These are phyloP conservation scores for Kuraishia hungarica DNA, from an alignment of 805 yeast genomes.

Conservation along the genomic window DNA sequence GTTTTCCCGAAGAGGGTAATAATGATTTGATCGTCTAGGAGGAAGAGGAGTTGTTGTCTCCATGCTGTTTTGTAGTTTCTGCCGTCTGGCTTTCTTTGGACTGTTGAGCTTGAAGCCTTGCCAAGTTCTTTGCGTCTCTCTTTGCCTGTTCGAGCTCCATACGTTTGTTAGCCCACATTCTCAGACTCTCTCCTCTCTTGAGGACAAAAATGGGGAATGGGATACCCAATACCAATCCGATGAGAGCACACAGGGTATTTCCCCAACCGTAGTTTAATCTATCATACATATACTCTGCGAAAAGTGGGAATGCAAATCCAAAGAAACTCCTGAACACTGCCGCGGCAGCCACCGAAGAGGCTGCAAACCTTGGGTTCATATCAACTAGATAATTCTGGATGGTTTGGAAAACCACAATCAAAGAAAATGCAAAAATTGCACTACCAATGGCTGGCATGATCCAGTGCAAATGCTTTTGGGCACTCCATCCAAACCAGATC, in stretches of 20 bases:
- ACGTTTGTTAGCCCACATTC: constrained; percentile 48
- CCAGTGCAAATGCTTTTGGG: constrained; percentile 47
- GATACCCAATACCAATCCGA: constrained; percentile 50
- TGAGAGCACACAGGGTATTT: constrained; percentile 49
- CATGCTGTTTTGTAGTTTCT: not conserved
- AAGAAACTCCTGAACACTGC: constrained; percentile 58
- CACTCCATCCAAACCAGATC: constrained; percentile 69
- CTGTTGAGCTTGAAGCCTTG: constrained; percentile 16
- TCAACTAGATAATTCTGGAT: constrained; percentile 64
- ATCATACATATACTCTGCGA: constrained; percentile 49
- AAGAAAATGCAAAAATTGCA: constrained; percentile 47
- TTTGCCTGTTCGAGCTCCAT: constrained; percentile 37
- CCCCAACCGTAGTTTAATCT: constrained; percentile 65
- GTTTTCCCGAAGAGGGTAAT: no score
- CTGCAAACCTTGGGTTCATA: constrained; percentile 59
- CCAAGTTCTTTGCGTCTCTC: constrained; percentile 33
- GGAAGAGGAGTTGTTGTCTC: not conserved
- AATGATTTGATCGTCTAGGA: no score
- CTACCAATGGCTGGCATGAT: constrained; percentile 58
- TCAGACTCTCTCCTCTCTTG: constrained; percentile 45
- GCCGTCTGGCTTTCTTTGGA: not conserved
- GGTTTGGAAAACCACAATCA: constrained; percentile 60
- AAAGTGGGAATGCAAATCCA: constrained; percentile 65
- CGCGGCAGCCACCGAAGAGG: constrained; percentile 63
- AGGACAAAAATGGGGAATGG: constrained; percentile 58